phyloP scores from a whole-genome alignment of 192 early-diverging fungal species.

The Diversispora eburnea region DNA sequence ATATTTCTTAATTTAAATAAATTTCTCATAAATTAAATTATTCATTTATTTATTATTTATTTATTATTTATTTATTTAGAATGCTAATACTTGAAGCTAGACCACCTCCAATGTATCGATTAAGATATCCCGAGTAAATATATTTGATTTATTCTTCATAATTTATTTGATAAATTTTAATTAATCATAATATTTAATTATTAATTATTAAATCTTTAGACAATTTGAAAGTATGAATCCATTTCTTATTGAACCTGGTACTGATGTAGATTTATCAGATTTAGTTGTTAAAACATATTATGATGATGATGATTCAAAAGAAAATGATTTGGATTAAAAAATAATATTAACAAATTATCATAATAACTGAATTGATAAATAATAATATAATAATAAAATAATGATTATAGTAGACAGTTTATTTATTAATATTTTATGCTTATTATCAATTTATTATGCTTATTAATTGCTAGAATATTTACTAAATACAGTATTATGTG shows the following conservation, averaged over 20 bases:
- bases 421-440: too few species aligned
- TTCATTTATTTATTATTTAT: too few species aligned
- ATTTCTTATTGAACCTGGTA: constrained; percentile 2
- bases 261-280: constrained; percentile 22
- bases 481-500: too few species aligned
- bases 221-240: constrained; percentile 2
- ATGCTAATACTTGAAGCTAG: constrained; percentile 2
- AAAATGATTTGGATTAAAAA: too few species aligned
- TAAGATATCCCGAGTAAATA: constrained; percentile 8
- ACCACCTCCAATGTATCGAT: constrained; percentile 8
- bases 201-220: neutral
- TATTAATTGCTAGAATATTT: too few species aligned
- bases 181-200: neutral
- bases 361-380: too few species aligned
- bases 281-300: constrained; percentile 7
- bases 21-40: neutral
- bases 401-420: too few species aligned
- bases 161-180: neutral
- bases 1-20: neutral
- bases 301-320: neutral
- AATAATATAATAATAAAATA: too few species aligned
- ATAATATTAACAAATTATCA: too few species aligned
- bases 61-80: constrained; percentile 5
- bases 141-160: neutral
- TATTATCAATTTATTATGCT: too few species aligned